Conservation (phyloP, 495 filamentous ascomycete genomes). For the Penicillium canariense region DNA sequence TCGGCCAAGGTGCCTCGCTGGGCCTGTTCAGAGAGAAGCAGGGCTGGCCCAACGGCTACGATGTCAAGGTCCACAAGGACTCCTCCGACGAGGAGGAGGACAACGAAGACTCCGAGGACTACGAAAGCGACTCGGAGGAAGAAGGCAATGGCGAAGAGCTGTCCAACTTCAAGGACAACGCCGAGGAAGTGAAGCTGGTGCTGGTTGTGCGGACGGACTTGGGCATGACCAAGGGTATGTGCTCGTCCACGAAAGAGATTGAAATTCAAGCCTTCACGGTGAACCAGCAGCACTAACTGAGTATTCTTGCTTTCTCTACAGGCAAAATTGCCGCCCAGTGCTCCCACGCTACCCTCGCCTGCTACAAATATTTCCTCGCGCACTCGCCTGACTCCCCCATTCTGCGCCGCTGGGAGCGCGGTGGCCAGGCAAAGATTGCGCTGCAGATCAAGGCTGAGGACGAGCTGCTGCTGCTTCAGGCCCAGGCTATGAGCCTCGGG, state of each 20-base stretch:
- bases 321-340: conserved; percentile 97
- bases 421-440: conserved; percentile 89
- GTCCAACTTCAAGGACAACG: conserved; percentile 46
- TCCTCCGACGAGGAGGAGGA: conserved; percentile 43
- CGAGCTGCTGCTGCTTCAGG: conserved; percentile 73
- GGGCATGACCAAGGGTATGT: conserved; percentile 90
- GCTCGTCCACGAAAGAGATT: background rate
- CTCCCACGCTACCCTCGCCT: conserved; percentile 93
- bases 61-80: conserved; percentile 47
- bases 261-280: background rate
- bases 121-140: conserved; percentile 39
- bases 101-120: conserved; percentile 23
- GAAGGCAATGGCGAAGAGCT: conserved; percentile 43
- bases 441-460: conserved; percentile 80
- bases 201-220: conserved; percentile 89
- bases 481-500: conserved; percentile 76
- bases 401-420: conserved; percentile 78
- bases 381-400: conserved; percentile 57
- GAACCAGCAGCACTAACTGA: background rate
- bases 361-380: conserved; percentile 80
- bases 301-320: conserved; percentile 29
- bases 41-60: conserved; percentile 52
- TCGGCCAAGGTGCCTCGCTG: conserved; percentile 51
- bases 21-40: conserved; percentile 47
- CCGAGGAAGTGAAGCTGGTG: conserved; percentile 91